phyloP scores from a whole-genome alignment of 495 filamentous ascomycete species.

The Trichocladium antarcticum region DNA sequence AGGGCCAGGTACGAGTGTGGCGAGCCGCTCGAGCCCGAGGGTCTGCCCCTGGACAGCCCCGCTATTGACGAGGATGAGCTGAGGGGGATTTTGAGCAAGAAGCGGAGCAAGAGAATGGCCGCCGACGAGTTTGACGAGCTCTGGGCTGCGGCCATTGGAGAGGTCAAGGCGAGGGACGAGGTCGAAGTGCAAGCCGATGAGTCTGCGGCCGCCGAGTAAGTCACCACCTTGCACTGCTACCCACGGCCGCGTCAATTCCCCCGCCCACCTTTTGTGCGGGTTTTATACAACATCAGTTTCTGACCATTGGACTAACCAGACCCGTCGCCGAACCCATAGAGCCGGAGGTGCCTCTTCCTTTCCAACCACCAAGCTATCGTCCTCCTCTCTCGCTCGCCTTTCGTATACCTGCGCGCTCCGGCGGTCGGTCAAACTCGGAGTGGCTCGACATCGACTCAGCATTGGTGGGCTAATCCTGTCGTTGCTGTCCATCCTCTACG shows the following conservation, averaged over 20 bases:
- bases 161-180: conserved; percentile 73
- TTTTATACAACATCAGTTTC: conserved; percentile 23
- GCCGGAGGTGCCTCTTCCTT: conserved; percentile 45
- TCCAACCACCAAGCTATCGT: conserved; percentile 47
- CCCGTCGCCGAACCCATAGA: conserved; percentile 59
- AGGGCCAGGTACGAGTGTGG: conserved; percentile 87
- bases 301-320: conserved; percentile 63
- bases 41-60: conserved; percentile 45
- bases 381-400: conserved; percentile 78
- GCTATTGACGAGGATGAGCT: conserved; percentile 65
- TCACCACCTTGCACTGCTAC: conserved; percentile 17
- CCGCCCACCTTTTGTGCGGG: too few species aligned
- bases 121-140: conserved; percentile 87
- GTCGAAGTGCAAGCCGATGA: conserved; percentile 55
- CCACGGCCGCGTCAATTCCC: too few species aligned
- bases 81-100: conserved; percentile 60
- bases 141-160: conserved; percentile 76
- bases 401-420: conserved; percentile 77
- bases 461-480: conserved; percentile 59
- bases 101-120: conserved; percentile 65
- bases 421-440: conserved; percentile 78
- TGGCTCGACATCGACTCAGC: conserved; percentile 91
- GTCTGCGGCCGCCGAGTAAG: conserved; percentile 47
- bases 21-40: conserved; percentile 52
- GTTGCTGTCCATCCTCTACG: conserved; percentile 43